Evolutionary conservation across 2,329 filamentous ascomycete genomes (phyloP).

Genomic region (Arachnopeziza araneosa): DNA sequence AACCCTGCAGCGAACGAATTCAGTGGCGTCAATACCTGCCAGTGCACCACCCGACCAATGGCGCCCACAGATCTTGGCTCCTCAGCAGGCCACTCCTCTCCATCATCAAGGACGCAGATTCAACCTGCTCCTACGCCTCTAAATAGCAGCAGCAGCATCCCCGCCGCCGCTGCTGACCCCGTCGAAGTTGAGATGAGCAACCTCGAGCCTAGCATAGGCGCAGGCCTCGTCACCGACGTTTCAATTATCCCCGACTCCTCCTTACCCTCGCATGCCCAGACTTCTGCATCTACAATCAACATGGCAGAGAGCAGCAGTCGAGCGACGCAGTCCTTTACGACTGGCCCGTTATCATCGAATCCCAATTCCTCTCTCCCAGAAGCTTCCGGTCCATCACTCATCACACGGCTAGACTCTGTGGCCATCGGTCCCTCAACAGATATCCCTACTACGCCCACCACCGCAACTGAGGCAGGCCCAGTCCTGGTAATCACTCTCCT

Average conservation of each 20-base stretch:
- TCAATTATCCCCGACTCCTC: background rate
- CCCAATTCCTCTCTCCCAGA: background rate
- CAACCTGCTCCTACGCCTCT: background rate
- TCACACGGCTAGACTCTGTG: background rate
- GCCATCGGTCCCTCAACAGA: background rate
- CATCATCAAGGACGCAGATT: background rate
- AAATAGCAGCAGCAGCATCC: background rate
- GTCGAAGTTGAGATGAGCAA: background rate
- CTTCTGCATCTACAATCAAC: background rate
- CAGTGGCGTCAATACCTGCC: background rate
- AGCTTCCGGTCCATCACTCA: background rate
- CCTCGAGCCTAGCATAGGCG: background rate
- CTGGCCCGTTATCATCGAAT: background rate
- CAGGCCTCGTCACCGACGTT: background rate
- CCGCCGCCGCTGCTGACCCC: background rate
- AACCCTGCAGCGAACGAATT: background rate
- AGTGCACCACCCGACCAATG: background rate
- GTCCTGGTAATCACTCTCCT: constrained; percentile 74
- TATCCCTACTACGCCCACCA: background rate
- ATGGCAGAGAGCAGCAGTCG: background rate
- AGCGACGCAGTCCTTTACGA: background rate
- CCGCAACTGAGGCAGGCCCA: constrained; percentile 24
- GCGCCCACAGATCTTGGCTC: background rate
- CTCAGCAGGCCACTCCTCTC: background rate
- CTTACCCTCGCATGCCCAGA: background rate